These are phyloP conservation scores for Epichloe sp. DNA, from an alignment of 2,329 filamentous ascomycete species.

Conservation along the genomic window DNA sequence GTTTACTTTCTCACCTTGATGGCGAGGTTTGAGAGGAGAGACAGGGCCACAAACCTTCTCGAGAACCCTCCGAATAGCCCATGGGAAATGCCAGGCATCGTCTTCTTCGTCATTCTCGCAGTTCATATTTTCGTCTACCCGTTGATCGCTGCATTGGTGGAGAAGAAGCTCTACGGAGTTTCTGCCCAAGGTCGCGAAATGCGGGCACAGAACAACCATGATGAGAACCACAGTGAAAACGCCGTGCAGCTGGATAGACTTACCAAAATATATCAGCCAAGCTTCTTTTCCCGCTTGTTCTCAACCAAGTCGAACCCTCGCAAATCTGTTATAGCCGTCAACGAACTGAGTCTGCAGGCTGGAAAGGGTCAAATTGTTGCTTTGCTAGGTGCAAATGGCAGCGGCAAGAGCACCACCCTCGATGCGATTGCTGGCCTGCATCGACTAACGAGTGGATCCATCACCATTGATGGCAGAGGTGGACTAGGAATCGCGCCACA, in stretches of 20 bases:
- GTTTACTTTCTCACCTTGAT: constrained; percentile 67
- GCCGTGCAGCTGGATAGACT: constrained; percentile 62
- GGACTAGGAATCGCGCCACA: constrained; percentile 82
- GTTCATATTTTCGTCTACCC: constrained; percentile 71
- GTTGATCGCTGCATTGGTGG: constrained; percentile 59
- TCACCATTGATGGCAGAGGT: constrained; percentile 64
- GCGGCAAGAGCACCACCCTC: constrained; percentile 79
- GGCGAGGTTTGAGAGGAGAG: constrained; percentile 59
- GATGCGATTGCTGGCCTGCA: constrained; percentile 78
- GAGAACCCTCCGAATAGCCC: constrained; percentile 48
- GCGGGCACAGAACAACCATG: constrained; percentile 19
- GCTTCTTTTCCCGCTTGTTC: constrained; percentile 41
- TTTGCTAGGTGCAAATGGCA: constrained; percentile 78
- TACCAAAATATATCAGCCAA: constrained; percentile 65
- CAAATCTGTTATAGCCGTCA: constrained; percentile 65
- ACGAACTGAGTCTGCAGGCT: constrained; percentile 57
- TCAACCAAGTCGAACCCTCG: constrained; percentile 24
- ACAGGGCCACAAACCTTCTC: constrained; percentile 46
- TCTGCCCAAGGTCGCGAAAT: constrained; percentile 48
- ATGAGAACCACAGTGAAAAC: constrained; percentile 18
- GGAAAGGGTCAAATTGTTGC: constrained; percentile 73
- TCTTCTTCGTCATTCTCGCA: constrained; percentile 63
- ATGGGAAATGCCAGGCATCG: constrained; percentile 60
- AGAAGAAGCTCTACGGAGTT: constrained; percentile 64
- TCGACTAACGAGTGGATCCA: constrained; percentile 60